A percentile compares a stretch with the other conserved stretches of the same genome.
Conservation (phyloP, 495 filamentous ascomycete genomes). For the Chaetomium cochliodes region DNA sequence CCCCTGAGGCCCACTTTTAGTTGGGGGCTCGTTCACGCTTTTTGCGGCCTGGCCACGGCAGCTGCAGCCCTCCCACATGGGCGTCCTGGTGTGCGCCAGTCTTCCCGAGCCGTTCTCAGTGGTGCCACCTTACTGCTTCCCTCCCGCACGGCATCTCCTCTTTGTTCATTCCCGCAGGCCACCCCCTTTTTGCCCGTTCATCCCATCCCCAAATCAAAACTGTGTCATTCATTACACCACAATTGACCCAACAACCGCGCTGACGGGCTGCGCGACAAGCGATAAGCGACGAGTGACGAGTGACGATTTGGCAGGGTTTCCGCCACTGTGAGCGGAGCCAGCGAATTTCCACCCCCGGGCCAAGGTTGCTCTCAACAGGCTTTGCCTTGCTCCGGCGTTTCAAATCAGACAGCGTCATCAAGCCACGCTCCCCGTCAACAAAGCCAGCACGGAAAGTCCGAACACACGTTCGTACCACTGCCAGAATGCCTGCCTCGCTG, state of each 20-base stretch:
- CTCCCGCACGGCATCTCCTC: not conserved
- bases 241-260: not conserved
- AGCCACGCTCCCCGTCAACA: slow-evolving; percentile 6
- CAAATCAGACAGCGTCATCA: slow-evolving; percentile 17
- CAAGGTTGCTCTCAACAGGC: not conserved
- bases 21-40: not conserved
- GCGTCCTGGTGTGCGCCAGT: slow-evolving; percentile 3
- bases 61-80: slow-evolving; percentile 17
- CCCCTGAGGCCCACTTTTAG: slow-evolving; percentile 17
- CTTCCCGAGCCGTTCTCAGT: not conserved
- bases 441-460: slow-evolving; percentile 13
- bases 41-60: not conserved
- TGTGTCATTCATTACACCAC: not conserved
- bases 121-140: slow-evolving; percentile 5
- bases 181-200: not conserved
- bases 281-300: not conserved
- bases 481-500: slow-evolving; percentile 62
- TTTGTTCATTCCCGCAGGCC: not conserved
- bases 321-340: not conserved
- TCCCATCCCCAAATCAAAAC: not conserved
- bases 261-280: not conserved
- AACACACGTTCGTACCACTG: slow-evolving; percentile 9
- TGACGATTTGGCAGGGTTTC: not conserved
- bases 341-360: slow-evolving; percentile 5
- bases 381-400: slow-evolving; percentile 17